These are phyloP conservation scores for Mycena amicta DNA, from an alignment of 768 basidiomycete species.

Conservation along the genomic window DNA sequence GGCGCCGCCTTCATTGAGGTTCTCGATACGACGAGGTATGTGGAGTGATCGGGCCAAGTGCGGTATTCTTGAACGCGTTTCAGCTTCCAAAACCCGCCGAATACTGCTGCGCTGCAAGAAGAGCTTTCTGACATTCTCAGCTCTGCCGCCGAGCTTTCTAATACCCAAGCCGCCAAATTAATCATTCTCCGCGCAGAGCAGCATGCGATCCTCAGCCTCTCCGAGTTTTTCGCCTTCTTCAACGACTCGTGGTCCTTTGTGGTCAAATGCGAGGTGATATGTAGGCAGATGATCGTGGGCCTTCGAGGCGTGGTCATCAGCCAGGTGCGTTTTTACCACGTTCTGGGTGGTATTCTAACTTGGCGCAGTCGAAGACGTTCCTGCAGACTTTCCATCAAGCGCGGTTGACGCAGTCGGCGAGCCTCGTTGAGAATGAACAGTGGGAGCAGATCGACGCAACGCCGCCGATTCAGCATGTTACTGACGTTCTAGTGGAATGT, in stretches of 20 bases:
- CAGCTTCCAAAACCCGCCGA: conserved; percentile 42
- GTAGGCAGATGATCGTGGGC: conserved; percentile 90
- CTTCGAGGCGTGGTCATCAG: conserved; percentile 82
- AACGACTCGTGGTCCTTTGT: conserved; percentile 90
- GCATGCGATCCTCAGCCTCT: conserved; percentile 70
- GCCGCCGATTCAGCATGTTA: conserved; percentile 63
- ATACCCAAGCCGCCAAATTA: conserved; percentile 80
- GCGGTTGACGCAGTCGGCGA: conserved; percentile 78
- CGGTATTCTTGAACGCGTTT: conserved; percentile 2
- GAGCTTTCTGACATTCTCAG: conserved; percentile 79
- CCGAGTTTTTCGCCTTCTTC: conserved; percentile 80
- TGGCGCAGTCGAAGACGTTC: conserved; percentile 77
- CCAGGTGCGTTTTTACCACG: conserved; percentile 54
- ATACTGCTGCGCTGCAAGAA: conserved; percentile 53
- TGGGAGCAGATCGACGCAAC: conserved; percentile 86
- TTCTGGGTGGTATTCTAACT: conserved; percentile 12
- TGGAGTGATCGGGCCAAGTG: not conserved
- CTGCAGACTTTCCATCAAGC: conserved; percentile 84
- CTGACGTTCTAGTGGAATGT: conserved; percentile 74
- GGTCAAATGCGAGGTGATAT: conserved; percentile 81
- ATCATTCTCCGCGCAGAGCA: conserved; percentile 76
- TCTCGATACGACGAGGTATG: conserved; percentile 48
- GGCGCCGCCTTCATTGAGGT: conserved; percentile 58
- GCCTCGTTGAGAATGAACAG: conserved; percentile 92
- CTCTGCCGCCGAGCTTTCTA: conserved; percentile 82